These are phyloP conservation scores for Cairneyella variabilis DNA, from an alignment of 495 filamentous ascomycete species.

Conservation along the genomic window DNA sequence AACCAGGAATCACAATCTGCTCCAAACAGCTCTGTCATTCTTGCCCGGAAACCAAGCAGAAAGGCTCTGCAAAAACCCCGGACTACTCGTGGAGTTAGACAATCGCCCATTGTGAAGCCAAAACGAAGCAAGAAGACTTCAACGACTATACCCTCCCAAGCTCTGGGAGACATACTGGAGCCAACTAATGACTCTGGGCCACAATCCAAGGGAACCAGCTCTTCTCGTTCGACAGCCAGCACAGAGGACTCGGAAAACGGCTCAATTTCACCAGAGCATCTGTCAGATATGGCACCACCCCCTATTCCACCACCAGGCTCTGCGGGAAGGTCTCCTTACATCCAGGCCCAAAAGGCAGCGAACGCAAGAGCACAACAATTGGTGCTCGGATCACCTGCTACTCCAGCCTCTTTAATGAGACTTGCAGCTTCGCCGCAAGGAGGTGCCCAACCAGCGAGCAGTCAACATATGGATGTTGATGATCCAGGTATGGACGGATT, in stretches of 20 bases:
- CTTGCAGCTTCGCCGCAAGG: constrained; percentile 16
- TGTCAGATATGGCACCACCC: constrained; percentile 55
- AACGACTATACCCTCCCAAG: constrained; percentile 53
- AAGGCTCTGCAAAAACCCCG: constrained; percentile 23
- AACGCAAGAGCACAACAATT: constrained; percentile 3
- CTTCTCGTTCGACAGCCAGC: constrained; percentile 22
- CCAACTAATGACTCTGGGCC: constrained; percentile 10
- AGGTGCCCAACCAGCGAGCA: not conserved
- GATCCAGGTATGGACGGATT: constrained; percentile 26
- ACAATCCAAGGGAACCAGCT: constrained; percentile 23
- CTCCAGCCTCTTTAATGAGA: constrained; percentile 80
- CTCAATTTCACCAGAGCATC: constrained; percentile 51
- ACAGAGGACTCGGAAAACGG: constrained; percentile 35
- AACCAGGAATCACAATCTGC: constrained; percentile 38
- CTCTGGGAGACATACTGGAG: constrained; percentile 45
- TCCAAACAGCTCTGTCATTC: constrained; percentile 27
- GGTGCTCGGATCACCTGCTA: constrained; percentile 53
- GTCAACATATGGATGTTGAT: constrained; percentile 22
- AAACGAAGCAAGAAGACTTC: constrained; percentile 42
- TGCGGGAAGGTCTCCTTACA: constrained; percentile 44
- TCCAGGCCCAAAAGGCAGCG: constrained; percentile 13
- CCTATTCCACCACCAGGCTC: constrained; percentile 48
- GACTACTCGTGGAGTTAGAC: constrained; percentile 45
- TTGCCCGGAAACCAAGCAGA: constrained; percentile 34
- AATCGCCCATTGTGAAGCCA: constrained; percentile 84